Percentiles rank a stretch among this genome's conserved stretches.
phyloP scores from a whole-genome alignment of 495 filamentous ascomycete genomes.

The Usnea hakonensis region DNA sequence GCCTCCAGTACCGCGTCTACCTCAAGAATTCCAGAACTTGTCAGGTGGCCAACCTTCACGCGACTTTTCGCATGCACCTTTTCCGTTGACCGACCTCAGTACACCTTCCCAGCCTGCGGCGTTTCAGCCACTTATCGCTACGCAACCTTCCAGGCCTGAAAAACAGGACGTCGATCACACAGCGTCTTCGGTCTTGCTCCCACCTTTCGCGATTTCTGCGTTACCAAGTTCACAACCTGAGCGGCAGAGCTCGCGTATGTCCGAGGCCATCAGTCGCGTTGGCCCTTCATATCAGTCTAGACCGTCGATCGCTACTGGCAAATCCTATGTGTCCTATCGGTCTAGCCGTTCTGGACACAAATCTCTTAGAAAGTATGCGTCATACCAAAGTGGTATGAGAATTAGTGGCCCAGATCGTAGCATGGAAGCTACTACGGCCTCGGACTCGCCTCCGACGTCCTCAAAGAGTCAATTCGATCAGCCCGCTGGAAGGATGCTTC shows the following conservation, averaged over 20 bases:
- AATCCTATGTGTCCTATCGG: constrained; percentile 18
- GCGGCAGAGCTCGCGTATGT: constrained; percentile 4
- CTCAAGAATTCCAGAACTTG: constrained; percentile 9
- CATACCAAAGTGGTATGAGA: constrained; percentile 65
- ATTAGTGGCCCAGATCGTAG: constrained; percentile 49
- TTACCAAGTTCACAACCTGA: neutral
- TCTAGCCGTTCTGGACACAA: constrained; percentile 17
- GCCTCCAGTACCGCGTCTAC: constrained; percentile 23
- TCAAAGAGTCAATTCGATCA: constrained; percentile 34
- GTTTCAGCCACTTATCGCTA: constrained; percentile 6
- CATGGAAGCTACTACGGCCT: constrained; percentile 52
- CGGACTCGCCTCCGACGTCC: constrained; percentile 35
- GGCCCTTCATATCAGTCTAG: neutral
- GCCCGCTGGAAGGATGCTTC: constrained; percentile 49
- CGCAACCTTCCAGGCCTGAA: neutral
- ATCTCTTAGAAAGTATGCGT: constrained; percentile 54
- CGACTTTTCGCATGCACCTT: constrained; percentile 5
- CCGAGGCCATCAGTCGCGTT: neutral
- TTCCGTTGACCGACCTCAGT: neutral
- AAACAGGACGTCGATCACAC: constrained; percentile 4
- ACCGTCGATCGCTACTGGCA: constrained; percentile 16
- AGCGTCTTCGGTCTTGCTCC: constrained; percentile 11
- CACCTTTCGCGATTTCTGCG: constrained; percentile 10
- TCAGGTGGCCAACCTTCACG: neutral
- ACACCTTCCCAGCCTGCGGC: constrained; percentile 6